Evolutionary conservation across 306 rosid species (phyloP), one percentile per base, ranked within the genome.

Genomic region (Quercus wislizeni): DNA sequence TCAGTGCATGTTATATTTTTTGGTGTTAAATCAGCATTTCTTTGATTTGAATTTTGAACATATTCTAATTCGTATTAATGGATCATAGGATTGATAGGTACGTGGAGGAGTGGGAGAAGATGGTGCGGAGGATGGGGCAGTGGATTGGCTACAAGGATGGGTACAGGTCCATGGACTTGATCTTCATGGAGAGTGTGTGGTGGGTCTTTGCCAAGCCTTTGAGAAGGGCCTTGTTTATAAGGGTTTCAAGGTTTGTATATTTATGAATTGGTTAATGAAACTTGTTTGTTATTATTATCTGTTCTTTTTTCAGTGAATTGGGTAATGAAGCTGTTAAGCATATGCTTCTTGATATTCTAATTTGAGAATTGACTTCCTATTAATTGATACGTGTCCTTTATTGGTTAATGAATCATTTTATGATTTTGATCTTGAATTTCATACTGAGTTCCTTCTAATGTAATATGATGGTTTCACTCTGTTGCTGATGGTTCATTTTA

Each of bases 171-270:
- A 95, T 95, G 99, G 99, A 92, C 78, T 75, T 92, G 78, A 88
- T 83, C 5, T 95, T 90, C 67, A 95, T 95, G 99, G 98, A 95
- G 89, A 88, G 87, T 33, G 89, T 91, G 23, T 92, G 99, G 98
- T 95, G 99, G 99, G 98, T 92, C 18, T 95, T 95, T 77, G 77
- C 88, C 0, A 94, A 92, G 92, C 85, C 91, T 12, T 33, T 61
- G 69, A 76, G 1, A 95, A 92, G 69, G 88, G 87, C 15, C 97
- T 92, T 81, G 97, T 95, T 6, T 95, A 92, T 73, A 95, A 95
- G 79, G 94, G 98, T 69, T 95, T 92, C 71, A 95, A 92, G 98
- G 99, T 94, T 17, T 49, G 5, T 11, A 49, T 49, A 10, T 49
- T 49, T 12, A 11, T 49, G 15, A 49, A 49, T 49, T 49, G 15